Evolutionary conservation across 768 basidiomycete species (phyloP).

Genomic region (Suillus variegatus): DNA sequence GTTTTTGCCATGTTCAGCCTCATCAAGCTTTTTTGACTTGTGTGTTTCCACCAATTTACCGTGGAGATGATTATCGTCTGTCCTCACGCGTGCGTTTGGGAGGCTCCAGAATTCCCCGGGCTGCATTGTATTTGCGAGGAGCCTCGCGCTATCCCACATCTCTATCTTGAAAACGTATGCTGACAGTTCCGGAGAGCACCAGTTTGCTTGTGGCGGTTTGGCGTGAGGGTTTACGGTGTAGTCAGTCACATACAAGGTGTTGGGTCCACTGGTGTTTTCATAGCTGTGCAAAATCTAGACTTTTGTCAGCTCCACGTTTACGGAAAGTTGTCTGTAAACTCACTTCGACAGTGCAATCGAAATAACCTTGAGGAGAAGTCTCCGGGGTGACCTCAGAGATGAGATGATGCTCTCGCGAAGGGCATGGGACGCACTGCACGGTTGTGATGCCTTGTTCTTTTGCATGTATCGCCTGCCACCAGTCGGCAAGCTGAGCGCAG

Average conservation of each 20-base stretch:
- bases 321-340: constrained; percentile 11
- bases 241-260: constrained; percentile 64
- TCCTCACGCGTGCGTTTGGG: constrained; percentile 50
- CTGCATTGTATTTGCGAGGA: constrained; percentile 43
- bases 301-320: not conserved
- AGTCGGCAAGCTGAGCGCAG: constrained; percentile 45
- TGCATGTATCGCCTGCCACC: constrained; percentile 47
- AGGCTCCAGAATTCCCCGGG: constrained; percentile 54
- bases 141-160: constrained; percentile 57
- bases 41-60: constrained; percentile 48
- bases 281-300: constrained; percentile 51
- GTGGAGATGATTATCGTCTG: constrained; percentile 46
- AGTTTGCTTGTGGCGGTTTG: constrained; percentile 36
- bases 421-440: constrained; percentile 13
- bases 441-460: constrained; percentile 18
- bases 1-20: constrained; percentile 36
- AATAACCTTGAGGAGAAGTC: constrained; percentile 49
- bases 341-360: constrained; percentile 67
- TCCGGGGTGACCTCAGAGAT: constrained; percentile 52
- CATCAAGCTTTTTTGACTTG: constrained; percentile 48
- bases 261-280: constrained; percentile 37
- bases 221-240: constrained; percentile 50
- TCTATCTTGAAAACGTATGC: constrained; percentile 53
- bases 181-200: constrained; percentile 49
- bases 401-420: constrained; percentile 43